Conservation (phyloP, 768 basidiomycete genomes). For the Auriscalpium microsporum region DNA sequence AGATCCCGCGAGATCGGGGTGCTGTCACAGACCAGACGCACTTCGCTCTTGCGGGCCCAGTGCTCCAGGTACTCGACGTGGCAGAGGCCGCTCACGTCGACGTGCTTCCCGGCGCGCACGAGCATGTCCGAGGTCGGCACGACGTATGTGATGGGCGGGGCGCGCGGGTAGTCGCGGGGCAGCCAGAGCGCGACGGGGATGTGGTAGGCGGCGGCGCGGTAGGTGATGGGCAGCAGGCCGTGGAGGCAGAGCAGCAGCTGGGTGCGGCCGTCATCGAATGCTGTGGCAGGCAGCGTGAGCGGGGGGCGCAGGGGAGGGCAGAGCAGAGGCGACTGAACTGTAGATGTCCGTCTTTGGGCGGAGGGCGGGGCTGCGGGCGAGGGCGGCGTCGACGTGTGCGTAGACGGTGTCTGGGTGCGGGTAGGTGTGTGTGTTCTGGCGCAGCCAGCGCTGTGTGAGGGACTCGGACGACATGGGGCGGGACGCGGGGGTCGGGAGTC, state of each 20-base stretch:
- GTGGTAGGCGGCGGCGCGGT: conserved; percentile 72
- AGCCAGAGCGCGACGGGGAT: conserved; percentile 91
- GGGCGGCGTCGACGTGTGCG: conserved; percentile 51
- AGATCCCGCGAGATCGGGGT: conserved; percentile 13
- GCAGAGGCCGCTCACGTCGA: conserved; percentile 78
- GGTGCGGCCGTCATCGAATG: conserved; percentile 90
- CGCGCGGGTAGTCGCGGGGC: conserved; percentile 71
- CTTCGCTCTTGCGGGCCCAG: conserved; percentile 84
- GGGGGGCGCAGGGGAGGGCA: conserved; percentile 10
- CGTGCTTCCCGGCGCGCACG: conserved; percentile 61
- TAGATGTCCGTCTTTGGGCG: conserved; percentile 78
- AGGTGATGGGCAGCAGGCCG: conserved; percentile 84
- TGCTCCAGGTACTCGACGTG: conserved; percentile 57
- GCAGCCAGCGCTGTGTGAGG: conserved; percentile 51
- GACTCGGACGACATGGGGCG: conserved; percentile 17
- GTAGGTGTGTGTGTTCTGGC: conserved; percentile 55
- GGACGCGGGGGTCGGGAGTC: too few species aligned
- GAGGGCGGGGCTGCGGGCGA: conserved; percentile 46
- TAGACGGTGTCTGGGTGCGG: conserved; percentile 46
- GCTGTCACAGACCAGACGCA: conserved; percentile 32
- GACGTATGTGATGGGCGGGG: conserved; percentile 83
- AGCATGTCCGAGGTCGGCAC: conserved; percentile 89
- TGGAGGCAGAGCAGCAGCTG: conserved; percentile 87
- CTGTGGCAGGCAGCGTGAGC: conserved; percentile 31
- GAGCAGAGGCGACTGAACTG: conserved; percentile 36